Evolutionary conservation across 768 basidiomycete species (phyloP).

Genomic region (Macrolepiota fuliginosa): DNA sequence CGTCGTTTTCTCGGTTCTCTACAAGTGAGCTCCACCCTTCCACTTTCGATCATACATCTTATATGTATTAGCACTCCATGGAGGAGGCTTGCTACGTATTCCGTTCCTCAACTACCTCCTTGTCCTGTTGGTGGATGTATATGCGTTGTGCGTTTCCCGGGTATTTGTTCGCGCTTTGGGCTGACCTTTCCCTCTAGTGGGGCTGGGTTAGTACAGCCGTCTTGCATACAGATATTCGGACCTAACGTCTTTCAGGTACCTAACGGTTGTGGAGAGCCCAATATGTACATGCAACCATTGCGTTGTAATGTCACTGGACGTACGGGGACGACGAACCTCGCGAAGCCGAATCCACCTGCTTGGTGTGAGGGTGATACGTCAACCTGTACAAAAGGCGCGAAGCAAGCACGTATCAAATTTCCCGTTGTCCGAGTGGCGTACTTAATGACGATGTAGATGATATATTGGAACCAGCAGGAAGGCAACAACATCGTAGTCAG

Average conservation of each 20-base stretch:
- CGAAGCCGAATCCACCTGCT: slow-evolving; percentile 31
- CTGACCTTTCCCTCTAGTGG: neutral
- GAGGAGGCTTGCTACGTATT: slow-evolving; percentile 38
- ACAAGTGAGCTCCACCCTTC: slow-evolving; percentile 26
- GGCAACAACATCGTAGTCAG: slow-evolving; percentile 41
- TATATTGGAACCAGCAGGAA: slow-evolving; percentile 41
- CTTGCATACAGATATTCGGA: neutral
- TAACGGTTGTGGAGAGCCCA: slow-evolving; percentile 35
- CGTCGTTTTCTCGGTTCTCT: slow-evolving; percentile 40
- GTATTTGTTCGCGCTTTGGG: neutral
- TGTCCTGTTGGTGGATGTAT: slow-evolving; percentile 42
- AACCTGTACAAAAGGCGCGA: slow-evolving; percentile 35
- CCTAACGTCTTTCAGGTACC: slow-evolving; percentile 12
- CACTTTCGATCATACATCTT: neutral
- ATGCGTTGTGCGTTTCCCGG: slow-evolving; percentile 30
- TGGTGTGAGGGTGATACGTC: slow-evolving; percentile 37
- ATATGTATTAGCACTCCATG: slow-evolving; percentile 38
- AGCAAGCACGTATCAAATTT: slow-evolving; percentile 27
- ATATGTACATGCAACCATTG: slow-evolving; percentile 44
- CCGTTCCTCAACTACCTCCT: slow-evolving; percentile 40
- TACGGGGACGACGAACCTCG: slow-evolving; percentile 28
- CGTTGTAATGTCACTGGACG: slow-evolving; percentile 36
- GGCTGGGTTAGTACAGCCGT: neutral
- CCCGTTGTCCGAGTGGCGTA: neutral
- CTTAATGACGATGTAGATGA: slow-evolving; percentile 25